These are phyloP conservation scores for Soucietia sequanensis DNA, from an alignment of 805 yeast species.

Conservation along the genomic window DNA sequence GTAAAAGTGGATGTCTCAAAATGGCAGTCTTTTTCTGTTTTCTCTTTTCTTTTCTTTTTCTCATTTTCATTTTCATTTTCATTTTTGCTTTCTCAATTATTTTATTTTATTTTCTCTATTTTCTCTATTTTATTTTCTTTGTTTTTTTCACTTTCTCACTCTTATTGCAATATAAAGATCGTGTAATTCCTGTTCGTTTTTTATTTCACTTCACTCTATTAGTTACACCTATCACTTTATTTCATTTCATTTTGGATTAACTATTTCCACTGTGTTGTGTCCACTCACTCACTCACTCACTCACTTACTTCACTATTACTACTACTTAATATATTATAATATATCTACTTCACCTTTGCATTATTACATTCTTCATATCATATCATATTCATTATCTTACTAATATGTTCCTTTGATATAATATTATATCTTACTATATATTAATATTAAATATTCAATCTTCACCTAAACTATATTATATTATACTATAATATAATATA, in stretches of 20 bases:
- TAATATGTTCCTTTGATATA: background rate
- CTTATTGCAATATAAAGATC: background rate
- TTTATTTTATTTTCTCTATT: background rate
- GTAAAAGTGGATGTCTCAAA: too few species aligned
- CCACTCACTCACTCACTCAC: background rate
- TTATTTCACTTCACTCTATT: too few species aligned
- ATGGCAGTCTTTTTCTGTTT: too few species aligned
- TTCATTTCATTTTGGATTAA: background rate
- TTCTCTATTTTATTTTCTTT: background rate
- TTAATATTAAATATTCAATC: too few species aligned
- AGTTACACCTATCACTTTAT: too few species aligned
- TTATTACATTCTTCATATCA: too few species aligned
- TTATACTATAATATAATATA: background rate
- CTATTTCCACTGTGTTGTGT: background rate
- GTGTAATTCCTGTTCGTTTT: background rate
- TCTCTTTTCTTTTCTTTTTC: too few species aligned
- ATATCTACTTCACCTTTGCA: too few species aligned
- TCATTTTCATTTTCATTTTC: background rate
- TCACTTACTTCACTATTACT: background rate
- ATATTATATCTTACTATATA: too few species aligned
- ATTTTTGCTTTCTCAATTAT: background rate
- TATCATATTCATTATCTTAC: too few species aligned
- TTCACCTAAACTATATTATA: background rate
- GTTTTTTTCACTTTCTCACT: background rate
- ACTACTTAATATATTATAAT: too few species aligned